A percentile compares a stretch with the other conserved stretches of the same genome.
These are phyloP conservation scores for Dalbergia oliveri DNA, from an alignment of 306 rosid genomes.

Conservation along the genomic window DNA sequence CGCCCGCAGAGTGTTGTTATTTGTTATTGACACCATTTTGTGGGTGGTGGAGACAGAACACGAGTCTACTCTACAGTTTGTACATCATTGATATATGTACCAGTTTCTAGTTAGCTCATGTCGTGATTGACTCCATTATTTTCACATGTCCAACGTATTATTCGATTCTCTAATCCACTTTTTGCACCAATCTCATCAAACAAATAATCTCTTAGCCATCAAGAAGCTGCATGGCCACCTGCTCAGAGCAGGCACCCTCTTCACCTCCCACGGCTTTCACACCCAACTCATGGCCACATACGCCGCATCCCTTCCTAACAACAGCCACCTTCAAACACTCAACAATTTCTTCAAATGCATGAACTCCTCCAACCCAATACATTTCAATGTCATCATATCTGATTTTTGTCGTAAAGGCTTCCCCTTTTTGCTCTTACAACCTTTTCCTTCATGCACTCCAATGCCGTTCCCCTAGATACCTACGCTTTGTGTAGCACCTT, in stretches of 20 bases:
- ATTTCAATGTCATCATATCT: conserved; percentile 63
- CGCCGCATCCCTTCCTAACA: conserved; percentile 42
- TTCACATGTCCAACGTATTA: conserved; percentile 49
- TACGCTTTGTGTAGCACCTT: conserved; percentile 73
- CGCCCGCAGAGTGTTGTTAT: neutral
- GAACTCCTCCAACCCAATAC: conserved; percentile 55
- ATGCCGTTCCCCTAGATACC: conserved; percentile 63
- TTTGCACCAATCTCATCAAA: conserved; percentile 50
- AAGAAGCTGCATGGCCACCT: conserved; percentile 71
- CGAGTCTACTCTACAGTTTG: too few species aligned
- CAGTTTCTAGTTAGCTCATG: neutral
- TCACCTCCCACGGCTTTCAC: conserved; percentile 50
- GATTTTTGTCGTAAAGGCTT: conserved; percentile 58
- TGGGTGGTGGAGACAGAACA: too few species aligned
- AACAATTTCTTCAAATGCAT: conserved; percentile 66
- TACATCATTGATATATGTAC: too few species aligned
- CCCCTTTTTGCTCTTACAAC: conserved; percentile 56
- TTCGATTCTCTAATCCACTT: conserved; percentile 47
- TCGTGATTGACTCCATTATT: conserved; percentile 22
- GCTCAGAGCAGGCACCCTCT: conserved; percentile 61
- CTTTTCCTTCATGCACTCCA: conserved; percentile 73
- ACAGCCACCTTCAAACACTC: conserved; percentile 37
- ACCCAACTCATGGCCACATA: conserved; percentile 61
- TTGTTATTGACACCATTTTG: too few species aligned
- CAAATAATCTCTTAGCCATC: conserved; percentile 50